These are phyloP conservation scores for Bromus sterilis DNA, from an alignment of 176 grass and related monocot species.

Conservation along the genomic window DNA sequence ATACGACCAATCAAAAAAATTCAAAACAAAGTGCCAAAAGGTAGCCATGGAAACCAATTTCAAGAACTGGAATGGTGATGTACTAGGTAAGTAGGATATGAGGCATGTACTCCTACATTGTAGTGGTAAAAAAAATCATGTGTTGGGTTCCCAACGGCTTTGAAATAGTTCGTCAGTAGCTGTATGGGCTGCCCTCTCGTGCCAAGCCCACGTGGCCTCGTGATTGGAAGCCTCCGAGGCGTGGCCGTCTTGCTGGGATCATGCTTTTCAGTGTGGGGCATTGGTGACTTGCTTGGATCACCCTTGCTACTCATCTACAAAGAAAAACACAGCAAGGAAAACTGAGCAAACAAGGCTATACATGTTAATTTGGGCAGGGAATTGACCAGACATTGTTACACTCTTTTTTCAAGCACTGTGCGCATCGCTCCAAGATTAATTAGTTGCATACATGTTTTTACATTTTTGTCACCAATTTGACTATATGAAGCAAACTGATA, in stretches of 20 bases:
- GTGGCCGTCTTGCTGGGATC: not conserved
- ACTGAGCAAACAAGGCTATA: not conserved
- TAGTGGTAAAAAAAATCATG: too few relatives aligned
- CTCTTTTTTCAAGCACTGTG: not conserved
- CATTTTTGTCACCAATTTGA: not conserved
- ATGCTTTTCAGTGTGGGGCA: not conserved
- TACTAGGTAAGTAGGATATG: too few relatives aligned
- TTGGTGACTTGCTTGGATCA: not conserved
- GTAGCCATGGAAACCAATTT: not conserved
- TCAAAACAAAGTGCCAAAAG: not conserved
- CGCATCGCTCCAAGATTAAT: too few relatives aligned
- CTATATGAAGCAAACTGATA: not conserved
- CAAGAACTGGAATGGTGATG: not conserved
- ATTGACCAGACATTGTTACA: not conserved
- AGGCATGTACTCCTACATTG: too few relatives aligned
- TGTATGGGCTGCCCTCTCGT: not conserved
- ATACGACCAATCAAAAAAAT: not conserved
- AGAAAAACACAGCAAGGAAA: not conserved
- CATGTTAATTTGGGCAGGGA: not conserved
- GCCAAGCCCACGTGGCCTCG: not conserved
- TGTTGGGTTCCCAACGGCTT: not conserved
- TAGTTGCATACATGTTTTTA: not conserved
- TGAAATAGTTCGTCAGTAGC: not conserved
- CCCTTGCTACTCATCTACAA: not conserved
- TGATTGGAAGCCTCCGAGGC: not conserved